A percentile compares a stretch with the other conserved stretches of the same genome.
Conservation (phyloP, 805 yeast genomes). For the Saccharomycodes ludwigii region DNA sequence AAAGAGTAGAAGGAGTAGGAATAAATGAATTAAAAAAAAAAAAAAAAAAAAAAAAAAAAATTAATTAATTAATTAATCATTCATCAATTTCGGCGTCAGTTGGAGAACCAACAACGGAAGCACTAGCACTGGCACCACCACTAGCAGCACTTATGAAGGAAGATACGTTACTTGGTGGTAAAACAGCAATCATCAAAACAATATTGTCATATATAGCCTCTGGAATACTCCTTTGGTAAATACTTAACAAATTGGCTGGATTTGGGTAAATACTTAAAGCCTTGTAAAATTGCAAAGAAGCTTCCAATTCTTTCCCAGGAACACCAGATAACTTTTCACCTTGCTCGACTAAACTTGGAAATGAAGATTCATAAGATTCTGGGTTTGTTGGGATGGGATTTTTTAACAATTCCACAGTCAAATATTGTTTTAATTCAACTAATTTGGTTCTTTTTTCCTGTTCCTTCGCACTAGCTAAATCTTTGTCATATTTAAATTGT, state of each 20-base stretch:
- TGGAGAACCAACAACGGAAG: slow-evolving; percentile 13
- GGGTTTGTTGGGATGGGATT: slow-evolving; percentile 70
- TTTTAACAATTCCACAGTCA: slow-evolving; percentile 49
- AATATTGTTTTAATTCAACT: slow-evolving; percentile 43
- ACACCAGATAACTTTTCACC: slow-evolving; percentile 72
- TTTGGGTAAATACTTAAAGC: slow-evolving; percentile 89
- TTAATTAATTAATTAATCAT: slow-evolving; percentile 6
- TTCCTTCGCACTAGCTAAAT: slow-evolving; percentile 35
- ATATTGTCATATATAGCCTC: slow-evolving; percentile 71
- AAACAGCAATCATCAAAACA: slow-evolving; percentile 78
- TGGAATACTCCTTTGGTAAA: slow-evolving; percentile 83
- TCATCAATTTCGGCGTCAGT: slow-evolving; percentile 20
- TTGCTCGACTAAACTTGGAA: slow-evolving; percentile 68
- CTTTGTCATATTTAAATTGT: slow-evolving; percentile 36
- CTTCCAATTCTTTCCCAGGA: slow-evolving; percentile 60
- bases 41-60: slow-evolving; percentile 2
- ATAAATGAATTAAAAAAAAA: slow-evolving; percentile 1
- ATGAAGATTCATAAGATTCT: slow-evolving; percentile 60
- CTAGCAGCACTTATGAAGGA: slow-evolving; percentile 56
- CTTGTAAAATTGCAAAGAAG: slow-evolving; percentile 87
- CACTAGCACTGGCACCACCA: slow-evolving; percentile 23
- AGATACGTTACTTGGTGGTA: slow-evolving; percentile 76
- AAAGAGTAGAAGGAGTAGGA: neutral
- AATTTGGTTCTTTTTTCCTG: slow-evolving; percentile 44
- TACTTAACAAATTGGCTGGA: slow-evolving; percentile 82